Evolutionary conservation across 208 protist genomes (phyloP).

Genomic region (Novymonas esmeraldas): DNA sequence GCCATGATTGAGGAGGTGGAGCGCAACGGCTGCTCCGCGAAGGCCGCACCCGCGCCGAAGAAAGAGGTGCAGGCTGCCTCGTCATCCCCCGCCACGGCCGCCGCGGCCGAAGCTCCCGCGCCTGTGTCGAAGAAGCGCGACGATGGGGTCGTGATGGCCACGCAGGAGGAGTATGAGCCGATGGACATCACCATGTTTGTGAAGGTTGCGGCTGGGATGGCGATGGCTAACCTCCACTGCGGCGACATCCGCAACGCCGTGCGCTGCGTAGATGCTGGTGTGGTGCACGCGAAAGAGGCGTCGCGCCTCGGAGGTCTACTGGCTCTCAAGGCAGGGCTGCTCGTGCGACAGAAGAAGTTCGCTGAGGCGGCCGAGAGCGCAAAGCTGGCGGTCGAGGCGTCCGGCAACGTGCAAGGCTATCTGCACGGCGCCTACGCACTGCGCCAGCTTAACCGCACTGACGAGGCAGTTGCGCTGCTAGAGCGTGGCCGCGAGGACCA

Average conservation of each 20-base stretch:
- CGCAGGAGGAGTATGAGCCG: slow-evolving; percentile 61
- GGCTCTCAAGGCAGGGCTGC: slow-evolving; percentile 81
- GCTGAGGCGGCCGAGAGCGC: slow-evolving; percentile 66
- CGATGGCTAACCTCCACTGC: slow-evolving; percentile 83
- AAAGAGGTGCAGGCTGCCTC: not conserved
- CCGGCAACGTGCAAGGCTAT: slow-evolving; percentile 80
- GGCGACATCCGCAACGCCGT: slow-evolving; percentile 75
- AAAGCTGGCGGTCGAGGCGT: slow-evolving; percentile 60
- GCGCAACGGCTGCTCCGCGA: slow-evolving; percentile 62
- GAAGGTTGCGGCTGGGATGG: slow-evolving; percentile 77
- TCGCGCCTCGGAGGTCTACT: slow-evolving; percentile 74
- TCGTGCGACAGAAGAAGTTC: slow-evolving; percentile 77
- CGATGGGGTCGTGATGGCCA: slow-evolving; percentile 52
- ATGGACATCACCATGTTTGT: slow-evolving; percentile 85
- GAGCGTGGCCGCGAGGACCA: slow-evolving; percentile 64
- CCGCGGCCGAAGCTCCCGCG: not conserved
- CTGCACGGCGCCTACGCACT: slow-evolving; percentile 83
- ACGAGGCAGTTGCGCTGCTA: slow-evolving; percentile 68
- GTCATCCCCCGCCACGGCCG: too few relatives aligned
- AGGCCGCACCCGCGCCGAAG: not conserved
- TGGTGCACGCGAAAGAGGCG: slow-evolving; percentile 64
- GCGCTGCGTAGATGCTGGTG: slow-evolving; percentile 70
- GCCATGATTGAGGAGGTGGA: slow-evolving; percentile 84
- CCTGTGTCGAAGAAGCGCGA: not conserved
- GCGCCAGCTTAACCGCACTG: slow-evolving; percentile 43